phyloP scores from a whole-genome alignment of 169 alveolate genomes.

The Ichthyophthirius multifiliis region DNA sequence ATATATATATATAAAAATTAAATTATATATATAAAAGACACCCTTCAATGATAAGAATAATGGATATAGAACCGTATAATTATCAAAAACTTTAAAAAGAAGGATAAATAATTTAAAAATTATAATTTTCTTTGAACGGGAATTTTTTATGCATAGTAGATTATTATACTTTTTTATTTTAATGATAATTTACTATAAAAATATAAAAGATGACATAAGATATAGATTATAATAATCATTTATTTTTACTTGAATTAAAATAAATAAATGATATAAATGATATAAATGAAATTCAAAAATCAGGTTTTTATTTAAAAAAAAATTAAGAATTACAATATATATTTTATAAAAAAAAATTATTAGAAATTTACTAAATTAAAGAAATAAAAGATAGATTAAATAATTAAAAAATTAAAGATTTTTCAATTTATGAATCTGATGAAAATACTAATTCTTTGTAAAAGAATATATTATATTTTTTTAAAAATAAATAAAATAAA shows the following conservation, averaged over 20 bases:
- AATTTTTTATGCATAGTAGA: not conserved
- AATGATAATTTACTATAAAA: not conserved
- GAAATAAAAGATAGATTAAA: not conserved
- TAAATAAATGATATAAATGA: not conserved
- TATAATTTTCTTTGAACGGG: not conserved
- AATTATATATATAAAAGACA: not conserved
- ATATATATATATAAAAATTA: too few species aligned
- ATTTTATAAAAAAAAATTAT: not conserved
- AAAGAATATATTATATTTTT: not conserved
- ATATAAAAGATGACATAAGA: not conserved
- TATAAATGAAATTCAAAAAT: not conserved
- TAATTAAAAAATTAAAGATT: not conserved
- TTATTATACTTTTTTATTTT: not conserved
- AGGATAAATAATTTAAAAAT: not conserved
- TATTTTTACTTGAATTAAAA: not conserved
- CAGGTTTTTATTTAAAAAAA: not conserved
- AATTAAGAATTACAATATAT: not conserved
- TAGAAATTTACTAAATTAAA: not conserved
- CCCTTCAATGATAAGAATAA: not conserved
- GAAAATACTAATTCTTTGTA: not conserved
- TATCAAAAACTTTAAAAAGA: not conserved
- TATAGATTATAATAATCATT: not conserved
- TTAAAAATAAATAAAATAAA: not conserved
- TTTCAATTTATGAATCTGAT: not conserved
- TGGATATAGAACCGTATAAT: not conserved